These are phyloP conservation scores for Citrus medica DNA, from an alignment of 345 rosid genomes.

Conservation along the genomic window DNA sequence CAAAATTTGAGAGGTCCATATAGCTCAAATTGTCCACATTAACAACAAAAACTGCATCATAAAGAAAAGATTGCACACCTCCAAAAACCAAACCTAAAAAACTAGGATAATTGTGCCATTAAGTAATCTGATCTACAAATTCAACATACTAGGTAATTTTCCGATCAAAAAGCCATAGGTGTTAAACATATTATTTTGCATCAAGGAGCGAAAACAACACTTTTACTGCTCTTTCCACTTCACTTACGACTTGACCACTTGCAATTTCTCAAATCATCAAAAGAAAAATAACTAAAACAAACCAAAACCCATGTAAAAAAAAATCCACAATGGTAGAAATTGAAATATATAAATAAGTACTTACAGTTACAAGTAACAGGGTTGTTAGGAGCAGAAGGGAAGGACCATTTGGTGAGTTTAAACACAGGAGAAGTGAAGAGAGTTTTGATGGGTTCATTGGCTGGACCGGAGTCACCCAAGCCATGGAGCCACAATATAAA, in stretches of 20 bases:
- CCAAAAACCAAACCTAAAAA: neutral
- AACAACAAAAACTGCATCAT: neutral
- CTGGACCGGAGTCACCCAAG: slow-evolving; percentile 84
- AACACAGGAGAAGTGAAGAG: slow-evolving; percentile 62
- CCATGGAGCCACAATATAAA: slow-evolving; percentile 88
- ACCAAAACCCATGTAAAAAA: neutral
- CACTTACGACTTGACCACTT: neutral
- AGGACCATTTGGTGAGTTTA: slow-evolving; percentile 62
- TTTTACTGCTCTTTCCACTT: neutral
- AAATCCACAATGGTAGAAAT: neutral
- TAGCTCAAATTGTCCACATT: neutral
- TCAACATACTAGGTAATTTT: neutral
- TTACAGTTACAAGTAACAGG: slow-evolving; percentile 77
- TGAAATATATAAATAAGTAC: neutral
- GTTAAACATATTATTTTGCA: neutral
- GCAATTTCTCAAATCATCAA: neutral
- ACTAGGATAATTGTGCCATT: neutral
- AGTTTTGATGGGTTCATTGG: slow-evolving; percentile 77
- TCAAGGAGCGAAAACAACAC: neutral
- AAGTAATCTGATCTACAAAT: neutral
- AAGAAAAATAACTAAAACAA: too few species aligned
- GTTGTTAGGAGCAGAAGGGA: slow-evolving; percentile 75
- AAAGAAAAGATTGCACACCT: too few species aligned
- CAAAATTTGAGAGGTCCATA: neutral
- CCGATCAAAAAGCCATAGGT: neutral